phyloP scores from a whole-genome alignment of 208 protist genomes.

The Wallacemonas rigidus region DNA sequence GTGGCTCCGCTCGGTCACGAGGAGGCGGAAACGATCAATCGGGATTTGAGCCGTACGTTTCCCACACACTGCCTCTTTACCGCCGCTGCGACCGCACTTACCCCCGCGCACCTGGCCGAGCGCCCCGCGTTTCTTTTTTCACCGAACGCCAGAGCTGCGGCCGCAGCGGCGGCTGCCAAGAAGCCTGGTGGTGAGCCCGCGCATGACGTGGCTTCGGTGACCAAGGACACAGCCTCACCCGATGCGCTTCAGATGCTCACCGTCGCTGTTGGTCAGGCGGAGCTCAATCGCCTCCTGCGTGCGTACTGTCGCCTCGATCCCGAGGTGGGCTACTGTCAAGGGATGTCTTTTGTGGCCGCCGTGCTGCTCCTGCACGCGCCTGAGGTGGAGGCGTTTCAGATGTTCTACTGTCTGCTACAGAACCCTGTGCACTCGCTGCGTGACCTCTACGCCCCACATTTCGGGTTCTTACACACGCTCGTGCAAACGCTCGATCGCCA shows the following conservation, averaged over 20 bases:
- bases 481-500: constrained; percentile 30
- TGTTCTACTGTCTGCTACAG: constrained; percentile 18
- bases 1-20: background rate
- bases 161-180: background rate
- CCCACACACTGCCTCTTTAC: constrained; percentile 62
- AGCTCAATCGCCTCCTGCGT: constrained; percentile 46
- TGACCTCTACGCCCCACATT: constrained; percentile 49
- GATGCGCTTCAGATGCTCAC: background rate
- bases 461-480: constrained; percentile 44
- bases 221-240: background rate
- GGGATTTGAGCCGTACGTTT: constrained; percentile 62
- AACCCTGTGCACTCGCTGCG: constrained; percentile 36
- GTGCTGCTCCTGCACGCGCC: constrained; percentile 46
- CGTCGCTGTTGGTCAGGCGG: constrained; percentile 35
- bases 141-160: background rate
- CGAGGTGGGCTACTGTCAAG: constrained; percentile 79
- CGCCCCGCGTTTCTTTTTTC: constrained; percentile 7
- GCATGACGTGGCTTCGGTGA: background rate
- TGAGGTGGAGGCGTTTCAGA: constrained; percentile 54
- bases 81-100: background rate
- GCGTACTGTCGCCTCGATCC: constrained; percentile 47
- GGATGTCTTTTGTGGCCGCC: constrained; percentile 72
- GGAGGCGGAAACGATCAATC: constrained; percentile 37
- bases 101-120: background rate
- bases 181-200: too few relatives aligned